A percentile compares a stretch with the other conserved stretches of the same genome.
phyloP scores from a whole-genome alignment of 2,329 filamentous ascomycete genomes.

The Epichloe sibirici region DNA sequence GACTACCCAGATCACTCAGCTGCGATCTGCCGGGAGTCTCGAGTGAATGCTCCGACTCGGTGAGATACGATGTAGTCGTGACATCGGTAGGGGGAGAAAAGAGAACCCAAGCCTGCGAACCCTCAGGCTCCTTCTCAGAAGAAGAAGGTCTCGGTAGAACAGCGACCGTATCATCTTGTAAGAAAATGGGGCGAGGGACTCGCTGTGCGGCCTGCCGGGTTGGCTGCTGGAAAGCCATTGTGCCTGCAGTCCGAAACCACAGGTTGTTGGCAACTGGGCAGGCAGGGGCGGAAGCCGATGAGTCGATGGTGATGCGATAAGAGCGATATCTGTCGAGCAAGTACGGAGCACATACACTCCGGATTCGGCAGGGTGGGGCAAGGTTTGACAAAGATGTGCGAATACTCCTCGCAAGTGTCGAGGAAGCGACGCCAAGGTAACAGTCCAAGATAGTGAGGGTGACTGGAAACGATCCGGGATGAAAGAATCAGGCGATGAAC shows the following conservation, averaged over 20 bases:
- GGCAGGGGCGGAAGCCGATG: neutral
- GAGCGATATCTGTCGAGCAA: conserved; percentile 1
- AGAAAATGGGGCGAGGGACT: conserved; percentile 28
- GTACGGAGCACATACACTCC: neutral
- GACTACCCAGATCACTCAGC: conserved; percentile 68
- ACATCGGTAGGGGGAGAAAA: conserved; percentile 63
- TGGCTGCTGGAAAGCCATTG: conserved; percentile 50
- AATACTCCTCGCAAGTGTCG: neutral
- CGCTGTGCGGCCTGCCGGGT: conserved; percentile 40
- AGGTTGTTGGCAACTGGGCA: neutral
- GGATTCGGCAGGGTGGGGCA: neutral
- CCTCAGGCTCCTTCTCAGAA: conserved; percentile 37
- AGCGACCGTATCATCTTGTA: conserved; percentile 22
- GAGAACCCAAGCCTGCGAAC: conserved; percentile 90
- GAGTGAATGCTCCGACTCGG: conserved; percentile 54
- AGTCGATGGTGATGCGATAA: conserved; percentile 4
- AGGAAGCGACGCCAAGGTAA: neutral
- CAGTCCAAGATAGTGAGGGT: neutral
- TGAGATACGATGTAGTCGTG: conserved; percentile 54
- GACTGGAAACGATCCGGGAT: neutral
- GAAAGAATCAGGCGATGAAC: neutral
- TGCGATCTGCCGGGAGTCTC: conserved; percentile 56
- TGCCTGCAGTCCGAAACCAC: neutral
- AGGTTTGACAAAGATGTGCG: neutral
- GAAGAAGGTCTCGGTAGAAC: conserved; percentile 11